phyloP scores from a whole-genome alignment of 108 stramenopile species.

The Cyclotella distinguenda region DNA sequence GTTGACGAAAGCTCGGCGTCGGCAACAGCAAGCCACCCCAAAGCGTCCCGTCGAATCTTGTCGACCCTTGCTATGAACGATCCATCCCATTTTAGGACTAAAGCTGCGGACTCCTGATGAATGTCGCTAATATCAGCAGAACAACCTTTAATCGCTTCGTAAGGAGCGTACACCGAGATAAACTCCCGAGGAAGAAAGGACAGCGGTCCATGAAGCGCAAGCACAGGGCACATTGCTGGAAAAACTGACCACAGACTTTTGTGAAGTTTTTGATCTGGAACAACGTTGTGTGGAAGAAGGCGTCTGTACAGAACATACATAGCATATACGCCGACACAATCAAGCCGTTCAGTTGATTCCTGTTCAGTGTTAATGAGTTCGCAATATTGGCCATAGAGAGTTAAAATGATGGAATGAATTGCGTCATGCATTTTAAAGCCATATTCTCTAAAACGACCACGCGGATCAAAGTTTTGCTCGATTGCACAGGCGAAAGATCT shows the following conservation, averaged over 20 bases:
- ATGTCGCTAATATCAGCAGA: constrained; percentile 36
- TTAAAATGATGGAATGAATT: constrained; percentile 31
- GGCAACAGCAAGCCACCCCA: constrained; percentile 37
- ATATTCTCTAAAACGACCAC: constrained; percentile 26
- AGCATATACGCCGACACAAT: constrained; percentile 53
- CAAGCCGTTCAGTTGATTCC: constrained; percentile 41
- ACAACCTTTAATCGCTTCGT: constrained; percentile 44
- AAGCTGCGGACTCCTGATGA: constrained; percentile 21
- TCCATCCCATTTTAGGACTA: constrained; percentile 42
- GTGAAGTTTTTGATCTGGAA: constrained; percentile 54
- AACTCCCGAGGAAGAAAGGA: constrained; percentile 51
- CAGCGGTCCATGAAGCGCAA: constrained; percentile 37
- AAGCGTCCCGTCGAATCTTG: constrained; percentile 29
- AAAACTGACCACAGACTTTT: constrained; percentile 39
- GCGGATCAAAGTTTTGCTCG: constrained; percentile 61
- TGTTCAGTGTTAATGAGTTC: constrained; percentile 42
- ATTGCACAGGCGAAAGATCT: constrained; percentile 45
- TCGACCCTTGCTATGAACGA: constrained; percentile 24
- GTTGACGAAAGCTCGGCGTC: constrained; percentile 41
- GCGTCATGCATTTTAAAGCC: constrained; percentile 35
- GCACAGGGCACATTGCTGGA: constrained; percentile 43
- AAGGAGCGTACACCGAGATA: constrained; percentile 49
- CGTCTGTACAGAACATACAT: constrained; percentile 53
- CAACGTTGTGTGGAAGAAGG: constrained; percentile 38
- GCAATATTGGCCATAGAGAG: constrained; percentile 44